A percentile compares a stretch with the other conserved stretches of the same genome.
Evolutionary conservation across 139 green algal genomes (phyloP).

Genomic region (Chlamydomonas urium): DNA sequence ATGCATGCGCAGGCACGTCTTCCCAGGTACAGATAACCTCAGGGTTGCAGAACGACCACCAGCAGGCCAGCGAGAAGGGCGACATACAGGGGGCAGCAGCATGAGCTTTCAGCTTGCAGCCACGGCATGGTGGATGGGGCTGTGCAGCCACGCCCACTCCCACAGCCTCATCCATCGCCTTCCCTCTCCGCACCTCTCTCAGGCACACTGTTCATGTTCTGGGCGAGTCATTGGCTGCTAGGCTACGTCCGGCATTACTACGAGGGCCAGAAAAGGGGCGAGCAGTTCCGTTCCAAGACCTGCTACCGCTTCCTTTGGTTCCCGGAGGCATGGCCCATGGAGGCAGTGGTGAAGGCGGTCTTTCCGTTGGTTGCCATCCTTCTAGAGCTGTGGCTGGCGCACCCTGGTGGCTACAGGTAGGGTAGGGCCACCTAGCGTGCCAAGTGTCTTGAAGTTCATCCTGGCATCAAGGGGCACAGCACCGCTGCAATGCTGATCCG

Average conservation of each 20-base stretch:
- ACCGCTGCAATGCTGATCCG: no score
- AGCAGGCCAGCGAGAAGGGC: background rate
- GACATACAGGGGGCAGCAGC: background rate
- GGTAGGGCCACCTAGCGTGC: background rate
- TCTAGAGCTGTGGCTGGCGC: slow-evolving; percentile 14
- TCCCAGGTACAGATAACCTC: slow-evolving; percentile 5
- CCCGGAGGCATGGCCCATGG: background rate
- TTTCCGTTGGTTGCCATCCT: background rate
- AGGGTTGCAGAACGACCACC: background rate
- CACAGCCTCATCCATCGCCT: background rate
- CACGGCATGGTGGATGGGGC: background rate
- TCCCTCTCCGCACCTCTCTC: background rate
- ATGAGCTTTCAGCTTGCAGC: background rate
- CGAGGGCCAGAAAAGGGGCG: background rate
- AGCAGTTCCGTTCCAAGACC: background rate
- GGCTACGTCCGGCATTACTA: slow-evolving; percentile 7
- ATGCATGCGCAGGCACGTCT: no score
- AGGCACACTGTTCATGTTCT: slow-evolving; percentile 13
- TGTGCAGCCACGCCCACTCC: background rate
- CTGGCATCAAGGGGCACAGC: no score
- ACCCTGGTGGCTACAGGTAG: slow-evolving; percentile 14
- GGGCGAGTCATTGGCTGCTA: slow-evolving; percentile 9
- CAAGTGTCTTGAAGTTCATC: no score
- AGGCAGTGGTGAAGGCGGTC: background rate
- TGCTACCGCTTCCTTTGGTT: slow-evolving; percentile 3